Base-by-base conservation (phyloP, 257 asterid species). In the Thymus quinquecostatus region DNA sequence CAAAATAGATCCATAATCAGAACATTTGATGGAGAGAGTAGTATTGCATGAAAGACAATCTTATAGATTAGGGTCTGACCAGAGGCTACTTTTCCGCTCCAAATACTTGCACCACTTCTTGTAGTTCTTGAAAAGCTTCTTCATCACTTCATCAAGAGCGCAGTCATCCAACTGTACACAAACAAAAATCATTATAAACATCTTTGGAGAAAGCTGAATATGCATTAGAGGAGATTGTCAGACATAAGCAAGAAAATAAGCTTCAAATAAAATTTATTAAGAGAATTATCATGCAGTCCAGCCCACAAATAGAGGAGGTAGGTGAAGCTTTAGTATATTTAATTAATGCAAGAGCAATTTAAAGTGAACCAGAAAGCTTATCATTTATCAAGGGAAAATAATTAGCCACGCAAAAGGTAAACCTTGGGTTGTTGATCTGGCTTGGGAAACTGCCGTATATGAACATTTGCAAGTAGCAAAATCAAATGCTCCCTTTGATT, bases 381-480 rank as follows among this genome's bases (percentile, higher is more conserved):
- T 54, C 62, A 78, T 60, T 57, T 60, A 44, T 54, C 62, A 78
- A 34, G 13, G 53, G 12, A 55, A 74, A 54, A 13, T 48, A 38
- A 36, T 36, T 13, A 62, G 32, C 81, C 75, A 59, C 40, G 68
- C 60, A 71, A 68, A 64, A 72, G 73, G 45, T 76, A 60, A 66
- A 93, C 98, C 98, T 91, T 89, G 66, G 98, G 97, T 71, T 94
- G 98, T 73, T 94, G 98, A 78, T 94, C 98, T 64, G 96, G 96
- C 85, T 94, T 91, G 38, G 98, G 98, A 87, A 91, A 85, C 76
- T 89, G 99, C 43, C 97, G 86, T 84, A 89, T 95, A 82, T 95
- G 98, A 68, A 95, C 99, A 87, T 92, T 95, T 60, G 99, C 99
- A 63, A 95, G 92, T 66, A 95, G 91, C 89, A 95, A 81, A 80